Conservation (phyloP, 345 rosid species). For the Anastatica hierochuntica region DNA sequence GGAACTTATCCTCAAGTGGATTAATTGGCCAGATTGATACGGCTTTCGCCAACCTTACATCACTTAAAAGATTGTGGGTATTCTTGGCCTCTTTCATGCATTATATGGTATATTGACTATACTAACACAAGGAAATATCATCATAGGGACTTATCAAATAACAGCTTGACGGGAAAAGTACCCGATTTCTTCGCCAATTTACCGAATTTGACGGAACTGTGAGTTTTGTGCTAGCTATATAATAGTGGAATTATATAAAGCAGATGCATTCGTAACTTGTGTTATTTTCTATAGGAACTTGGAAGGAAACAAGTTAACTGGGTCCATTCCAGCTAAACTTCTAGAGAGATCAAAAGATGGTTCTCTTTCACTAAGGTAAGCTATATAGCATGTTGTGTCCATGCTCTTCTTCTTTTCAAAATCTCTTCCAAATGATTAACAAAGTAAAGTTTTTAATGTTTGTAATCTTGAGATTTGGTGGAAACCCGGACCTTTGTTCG, state of each 20-base stretch:
- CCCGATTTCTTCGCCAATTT: conserved; percentile 33
- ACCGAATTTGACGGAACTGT: conserved; percentile 32
- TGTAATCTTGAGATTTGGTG: conserved; percentile 8
- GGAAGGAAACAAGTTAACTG: conserved; percentile 28
- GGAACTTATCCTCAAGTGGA: conserved; percentile 31
- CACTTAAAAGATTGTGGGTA: conserved; percentile 26
- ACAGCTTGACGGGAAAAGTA: conserved; percentile 31
- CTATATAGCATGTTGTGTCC: too few species aligned
- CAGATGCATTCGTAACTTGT: too few species aligned
- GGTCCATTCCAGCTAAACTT: conserved; percentile 31
- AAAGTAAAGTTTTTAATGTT: too few species aligned
- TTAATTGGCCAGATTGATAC: too few species aligned
- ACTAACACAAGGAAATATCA: too few species aligned
- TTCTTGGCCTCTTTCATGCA: too few species aligned
- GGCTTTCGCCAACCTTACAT: conserved; percentile 21
- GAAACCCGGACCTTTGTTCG: conserved; percentile 27
- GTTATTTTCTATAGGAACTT: too few species aligned
- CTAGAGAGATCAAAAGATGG: conserved; percentile 17
- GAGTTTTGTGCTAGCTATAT: conserved; percentile 21
- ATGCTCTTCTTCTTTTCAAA: too few species aligned
- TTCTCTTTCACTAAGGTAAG: conserved; percentile 29
- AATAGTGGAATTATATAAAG: too few species aligned
- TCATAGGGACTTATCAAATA: conserved; percentile 45
- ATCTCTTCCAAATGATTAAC: too few species aligned
- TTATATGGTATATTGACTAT: too few species aligned